phyloP scores from a whole-genome alignment of 1,284 basidiomycete species.

The Marasmius tenuissimus region DNA sequence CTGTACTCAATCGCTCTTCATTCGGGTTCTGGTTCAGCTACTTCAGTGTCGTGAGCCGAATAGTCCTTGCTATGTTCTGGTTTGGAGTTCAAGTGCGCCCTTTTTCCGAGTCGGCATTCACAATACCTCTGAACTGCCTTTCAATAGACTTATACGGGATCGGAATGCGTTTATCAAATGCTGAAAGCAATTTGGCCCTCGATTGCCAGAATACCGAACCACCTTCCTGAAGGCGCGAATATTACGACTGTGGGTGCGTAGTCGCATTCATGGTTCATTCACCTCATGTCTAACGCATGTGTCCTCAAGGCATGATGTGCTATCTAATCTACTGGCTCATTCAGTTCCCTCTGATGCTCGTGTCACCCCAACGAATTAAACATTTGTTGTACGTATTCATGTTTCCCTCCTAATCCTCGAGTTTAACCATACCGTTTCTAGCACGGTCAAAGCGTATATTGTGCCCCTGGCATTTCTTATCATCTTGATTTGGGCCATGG shows the following conservation, averaged over 20 bases:
- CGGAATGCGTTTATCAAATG: slow-evolving; percentile 71
- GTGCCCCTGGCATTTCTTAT: slow-evolving; percentile 70
- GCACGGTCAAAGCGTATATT: slow-evolving; percentile 60
- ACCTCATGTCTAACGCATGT: slow-evolving; percentile 3
- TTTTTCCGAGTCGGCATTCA: not conserved
- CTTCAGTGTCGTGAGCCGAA: slow-evolving; percentile 73
- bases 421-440: not conserved
- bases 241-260: slow-evolving; percentile 61
- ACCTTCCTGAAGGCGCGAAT: slow-evolving; percentile 53
- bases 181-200: slow-evolving; percentile 81
- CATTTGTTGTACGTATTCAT: slow-evolving; percentile 71
- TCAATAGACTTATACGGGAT: slow-evolving; percentile 59
- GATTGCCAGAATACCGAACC: slow-evolving; percentile 61
- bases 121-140: not conserved
- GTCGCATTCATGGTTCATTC: not conserved
- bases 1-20: slow-evolving; percentile 72
- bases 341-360: slow-evolving; percentile 72
- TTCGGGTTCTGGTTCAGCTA: slow-evolving; percentile 83
- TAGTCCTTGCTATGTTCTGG: slow-evolving; percentile 79
- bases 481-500: slow-evolving; percentile 75
- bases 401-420: not conserved
- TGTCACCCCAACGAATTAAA: slow-evolving; percentile 74
- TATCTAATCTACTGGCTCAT: slow-evolving; percentile 81
- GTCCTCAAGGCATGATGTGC: slow-evolving; percentile 57
- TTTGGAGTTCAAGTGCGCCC: slow-evolving; percentile 52